phyloP scores from a whole-genome alignment of 768 basidiomycete species.

The Serpula lacrymans region DNA sequence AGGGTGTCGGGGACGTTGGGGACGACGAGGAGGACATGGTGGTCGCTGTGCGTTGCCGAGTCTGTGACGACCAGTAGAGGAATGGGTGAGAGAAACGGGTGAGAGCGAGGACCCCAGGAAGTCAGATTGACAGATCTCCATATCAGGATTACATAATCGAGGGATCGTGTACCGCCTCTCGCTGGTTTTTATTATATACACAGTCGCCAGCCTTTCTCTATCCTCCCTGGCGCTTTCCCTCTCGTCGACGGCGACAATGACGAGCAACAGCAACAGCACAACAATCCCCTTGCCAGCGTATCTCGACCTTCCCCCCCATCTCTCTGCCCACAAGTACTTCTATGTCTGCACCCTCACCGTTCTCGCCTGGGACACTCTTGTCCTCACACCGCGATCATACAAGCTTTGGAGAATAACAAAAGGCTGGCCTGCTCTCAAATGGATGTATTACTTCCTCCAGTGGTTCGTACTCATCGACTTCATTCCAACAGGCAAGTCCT shows the following conservation, averaged over 20 bases:
- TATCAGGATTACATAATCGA: too few species aligned
- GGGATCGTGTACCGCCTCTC: too few species aligned
- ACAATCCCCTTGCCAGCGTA: conserved; percentile 49
- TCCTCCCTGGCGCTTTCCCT: not conserved
- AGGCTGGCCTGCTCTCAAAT: conserved; percentile 76
- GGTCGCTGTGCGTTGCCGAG: not conserved
- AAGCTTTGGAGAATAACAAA: conserved; percentile 56
- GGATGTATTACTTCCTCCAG: conserved; percentile 71
- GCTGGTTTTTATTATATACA: not conserved
- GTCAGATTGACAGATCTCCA: too few species aligned
- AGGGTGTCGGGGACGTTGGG: not conserved
- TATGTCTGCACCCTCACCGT: conserved; percentile 88
- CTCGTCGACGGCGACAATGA: conserved; percentile 13
- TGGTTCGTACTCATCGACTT: conserved; percentile 81
- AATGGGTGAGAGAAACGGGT: too few species aligned
- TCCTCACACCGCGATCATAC: conserved; percentile 77
- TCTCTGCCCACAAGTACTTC: conserved; percentile 86
- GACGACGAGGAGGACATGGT: conserved; percentile 8
- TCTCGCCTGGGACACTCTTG: conserved; percentile 86
- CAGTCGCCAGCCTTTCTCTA: conserved; percentile 1
- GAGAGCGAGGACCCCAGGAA: too few species aligned
- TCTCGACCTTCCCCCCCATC: conserved; percentile 71
- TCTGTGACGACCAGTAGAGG: too few species aligned
- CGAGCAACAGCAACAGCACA: conserved; percentile 4
- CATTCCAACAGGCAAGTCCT: conserved; percentile 58